Conservation (phyloP, 306 rosid species). For the Pachyrhizus erosus region DNA sequence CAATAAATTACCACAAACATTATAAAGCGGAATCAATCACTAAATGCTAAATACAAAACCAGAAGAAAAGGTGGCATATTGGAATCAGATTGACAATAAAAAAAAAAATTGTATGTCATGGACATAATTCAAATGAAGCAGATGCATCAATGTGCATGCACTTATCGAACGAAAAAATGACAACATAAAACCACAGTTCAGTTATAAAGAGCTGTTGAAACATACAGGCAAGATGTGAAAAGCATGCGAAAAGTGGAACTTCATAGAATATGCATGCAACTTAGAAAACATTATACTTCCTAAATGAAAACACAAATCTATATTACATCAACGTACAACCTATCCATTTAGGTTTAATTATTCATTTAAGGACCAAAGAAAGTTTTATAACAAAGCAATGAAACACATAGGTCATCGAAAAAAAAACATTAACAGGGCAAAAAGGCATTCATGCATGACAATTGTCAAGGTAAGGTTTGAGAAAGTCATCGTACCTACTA, state of each 20-base stretch:
- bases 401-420: background rate
- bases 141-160: background rate
- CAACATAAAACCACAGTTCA: background rate
- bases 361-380: background rate
- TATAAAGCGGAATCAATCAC: too few relatives aligned
- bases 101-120: background rate
- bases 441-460: background rate
- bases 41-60: too few relatives aligned
- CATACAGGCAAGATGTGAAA: background rate
- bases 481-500: slow-evolving; percentile 17
- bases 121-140: background rate
- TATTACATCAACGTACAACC: too few relatives aligned
- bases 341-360: too few relatives aligned
- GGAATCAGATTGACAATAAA: background rate
- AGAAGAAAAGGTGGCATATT: background rate
- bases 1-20: too few relatives aligned
- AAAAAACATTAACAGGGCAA: background rate
- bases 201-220: background rate
- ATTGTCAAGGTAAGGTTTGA: background rate
- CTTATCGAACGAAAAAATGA: background rate
- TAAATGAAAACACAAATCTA: background rate
- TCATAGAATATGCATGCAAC: background rate
- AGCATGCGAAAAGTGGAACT: background rate
- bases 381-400: background rate
- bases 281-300: background rate